Conservation (phyloP, 805 yeast species). For the Grigorovia jiainica region DNA sequence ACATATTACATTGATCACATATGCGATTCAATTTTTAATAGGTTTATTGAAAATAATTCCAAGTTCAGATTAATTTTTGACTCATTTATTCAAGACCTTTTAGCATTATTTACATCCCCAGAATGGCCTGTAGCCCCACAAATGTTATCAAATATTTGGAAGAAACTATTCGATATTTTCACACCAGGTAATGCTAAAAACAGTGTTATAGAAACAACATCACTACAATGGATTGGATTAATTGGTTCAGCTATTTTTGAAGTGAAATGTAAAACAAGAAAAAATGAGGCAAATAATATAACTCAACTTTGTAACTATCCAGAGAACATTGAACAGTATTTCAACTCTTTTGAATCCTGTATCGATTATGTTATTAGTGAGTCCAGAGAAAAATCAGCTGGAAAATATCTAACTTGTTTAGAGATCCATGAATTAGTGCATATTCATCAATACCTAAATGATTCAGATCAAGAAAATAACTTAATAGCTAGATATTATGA, state of each 20-base stretch:
- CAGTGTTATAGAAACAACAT: constrained; percentile 38
- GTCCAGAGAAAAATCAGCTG: constrained; percentile 2
- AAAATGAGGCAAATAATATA: constrained; percentile 13
- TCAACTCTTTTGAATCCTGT: constrained; percentile 11
- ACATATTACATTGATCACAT: constrained; percentile 16
- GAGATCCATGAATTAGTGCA: constrained; percentile 8
- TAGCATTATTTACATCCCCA: constrained; percentile 40
- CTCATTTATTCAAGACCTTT: constrained; percentile 46
- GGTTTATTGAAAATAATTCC: constrained; percentile 21
- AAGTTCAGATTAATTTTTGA: constrained; percentile 37
- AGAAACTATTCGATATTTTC: constrained; percentile 33
- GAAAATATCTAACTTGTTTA: constrained; percentile 14
- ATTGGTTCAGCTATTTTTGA: constrained; percentile 44
- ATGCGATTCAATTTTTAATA: constrained; percentile 16
- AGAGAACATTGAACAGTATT: constrained; percentile 11
- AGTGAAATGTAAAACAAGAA: constrained; percentile 13
- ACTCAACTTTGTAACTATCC: constrained; percentile 20
- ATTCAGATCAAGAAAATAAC: constrained; percentile 5
- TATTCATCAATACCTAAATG: constrained; percentile 10
- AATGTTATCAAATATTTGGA: constrained; percentile 38
- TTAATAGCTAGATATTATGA: background rate
- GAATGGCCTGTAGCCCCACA: constrained; percentile 56
- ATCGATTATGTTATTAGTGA: constrained; percentile 3
- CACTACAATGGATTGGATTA: constrained; percentile 52
- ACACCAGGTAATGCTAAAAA: constrained; percentile 31